Base-by-base conservation (phyloP, 805 yeast species). In the Candida morakotiae region DNA sequence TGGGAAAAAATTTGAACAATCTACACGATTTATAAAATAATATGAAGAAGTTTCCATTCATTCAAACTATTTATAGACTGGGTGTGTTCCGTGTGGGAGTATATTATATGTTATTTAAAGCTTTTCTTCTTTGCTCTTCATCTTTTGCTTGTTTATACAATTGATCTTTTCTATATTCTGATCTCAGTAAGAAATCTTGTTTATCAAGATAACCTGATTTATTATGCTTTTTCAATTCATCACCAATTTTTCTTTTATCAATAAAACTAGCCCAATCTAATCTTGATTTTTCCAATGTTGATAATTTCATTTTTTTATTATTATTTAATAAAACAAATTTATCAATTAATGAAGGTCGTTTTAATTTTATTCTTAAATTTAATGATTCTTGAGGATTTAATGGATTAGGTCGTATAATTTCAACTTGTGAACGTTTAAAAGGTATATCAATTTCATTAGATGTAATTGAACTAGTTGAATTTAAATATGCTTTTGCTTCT, bases 231-330 rank as follows among this genome's bases (percentile, higher is more conserved):
- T 71, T 73, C 53, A 93, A 73, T 44, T 93, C 98, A 46, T 87
- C 96, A 36, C 76, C 71, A 32, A 93, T 81, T 39, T 88, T 88
- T 45, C 81, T 80, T 46, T 83, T 74, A 60, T 91, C 97, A 21
- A 93, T 96, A 62, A 85, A 88, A 32, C 85, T 78, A 1, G 95
- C 94, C 95, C 98, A 93, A 60, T 93, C 98, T 35, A 93, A 69
- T 44, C 95, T 70, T 1, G 95, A 85, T 60, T 93, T 93, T 56
- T 93, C 98, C 45, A 93, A 66, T 0, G 98, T 93, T 17, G 95
- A 85, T 43, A 93, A 69, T 55, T 87, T 91, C 48, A 47, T 60
- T 22, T 86, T 79, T 47, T 83, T 80, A 45, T 82, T 77, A 11
- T 64, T 62, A 2, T 84, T 70, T 9, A 81, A 73, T 30, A 77